Percentiles rank a stretch among this genome's conserved stretches.
phyloP scores from a whole-genome alignment of 805 yeast species.

The Blastobotrys chiropterorum region DNA sequence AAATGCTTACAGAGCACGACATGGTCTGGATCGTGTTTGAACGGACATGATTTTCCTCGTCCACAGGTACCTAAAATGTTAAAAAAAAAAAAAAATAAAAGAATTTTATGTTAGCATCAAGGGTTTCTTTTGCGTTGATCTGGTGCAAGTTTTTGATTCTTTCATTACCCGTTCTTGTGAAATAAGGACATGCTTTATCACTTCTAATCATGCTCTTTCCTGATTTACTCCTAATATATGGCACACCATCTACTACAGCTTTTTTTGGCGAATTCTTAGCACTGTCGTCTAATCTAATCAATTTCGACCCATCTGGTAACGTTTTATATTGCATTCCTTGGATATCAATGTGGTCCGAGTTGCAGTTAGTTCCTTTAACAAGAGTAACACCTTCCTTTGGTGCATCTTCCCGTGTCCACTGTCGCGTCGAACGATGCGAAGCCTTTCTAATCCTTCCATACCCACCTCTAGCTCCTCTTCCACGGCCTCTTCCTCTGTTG shows the following conservation, averaged over 20 bases:
- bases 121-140: background rate
- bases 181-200: constrained; percentile 26
- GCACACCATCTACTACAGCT: constrained; percentile 22
- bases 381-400: background rate
- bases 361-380: background rate
- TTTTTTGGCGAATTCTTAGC: constrained; percentile 17
- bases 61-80: constrained; percentile 43
- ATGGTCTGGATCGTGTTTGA: constrained; percentile 44
- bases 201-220: constrained; percentile 12
- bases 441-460: constrained; percentile 1
- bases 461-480: constrained; percentile 3
- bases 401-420: background rate
- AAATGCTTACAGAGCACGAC: constrained; percentile 50
- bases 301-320: constrained; percentile 20
- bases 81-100: constrained; percentile 8
- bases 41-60: constrained; percentile 47
- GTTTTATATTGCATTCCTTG: constrained; percentile 22
- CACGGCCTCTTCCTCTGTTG: constrained; percentile 8
- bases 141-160: background rate
- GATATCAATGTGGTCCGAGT: constrained; percentile 12
- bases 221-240: constrained; percentile 21
- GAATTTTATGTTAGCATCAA: background rate
- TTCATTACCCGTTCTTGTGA: constrained; percentile 25
- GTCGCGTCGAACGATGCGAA: background rate
- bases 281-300: constrained; percentile 7